Conservation (phyloP, 1,284 basidiomycete species). For the Leccinum pachyderme region DNA sequence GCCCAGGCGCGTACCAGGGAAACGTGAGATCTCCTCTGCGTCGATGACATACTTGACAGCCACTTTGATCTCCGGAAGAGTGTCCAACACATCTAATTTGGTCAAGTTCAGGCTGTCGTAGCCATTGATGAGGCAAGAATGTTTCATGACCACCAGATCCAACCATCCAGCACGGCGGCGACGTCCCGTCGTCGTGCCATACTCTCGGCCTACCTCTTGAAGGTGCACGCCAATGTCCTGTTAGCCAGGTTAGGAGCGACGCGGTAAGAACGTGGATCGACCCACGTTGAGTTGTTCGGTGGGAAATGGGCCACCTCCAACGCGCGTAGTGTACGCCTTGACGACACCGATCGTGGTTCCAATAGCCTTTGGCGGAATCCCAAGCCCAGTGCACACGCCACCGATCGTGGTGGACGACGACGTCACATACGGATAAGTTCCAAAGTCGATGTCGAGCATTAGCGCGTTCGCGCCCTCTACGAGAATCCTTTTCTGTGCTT, state of each 20-base stretch:
- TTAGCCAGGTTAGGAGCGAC: neutral
- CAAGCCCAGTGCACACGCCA: slow-evolving; percentile 94
- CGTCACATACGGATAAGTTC: slow-evolving; percentile 97
- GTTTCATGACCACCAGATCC: slow-evolving; percentile 91
- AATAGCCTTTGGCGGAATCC: slow-evolving; percentile 87
- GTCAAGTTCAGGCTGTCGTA: slow-evolving; percentile 94
- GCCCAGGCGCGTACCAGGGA: slow-evolving; percentile 69
- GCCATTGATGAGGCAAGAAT: slow-evolving; percentile 94
- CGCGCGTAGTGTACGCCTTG: slow-evolving; percentile 97
- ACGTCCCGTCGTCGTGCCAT: slow-evolving; percentile 90
- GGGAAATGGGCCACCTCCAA: slow-evolving; percentile 97
- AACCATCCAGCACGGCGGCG: slow-evolving; percentile 96
- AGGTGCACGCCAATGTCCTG: slow-evolving; percentile 83
- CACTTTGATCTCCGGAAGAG: slow-evolving; percentile 86
- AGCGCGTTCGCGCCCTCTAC: slow-evolving; percentile 98
- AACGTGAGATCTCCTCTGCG: slow-evolving; percentile 77
- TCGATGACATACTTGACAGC: slow-evolving; percentile 80
- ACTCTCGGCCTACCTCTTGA: slow-evolving; percentile 93
- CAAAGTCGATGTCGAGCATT: slow-evolving; percentile 98
- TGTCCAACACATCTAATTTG: slow-evolving; percentile 92
- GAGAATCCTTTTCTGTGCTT: slow-evolving; percentile 76
- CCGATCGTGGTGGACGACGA: slow-evolving; percentile 92
- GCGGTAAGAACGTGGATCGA: slow-evolving; percentile 9
- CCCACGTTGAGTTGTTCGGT: slow-evolving; percentile 89
- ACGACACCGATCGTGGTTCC: slow-evolving; percentile 89